A percentile compares a stretch with the other conserved stretches of the same genome.
Evolutionary conservation across 2,329 filamentous ascomycete genomes (phyloP).

Genomic region (Helicocarpus griseus): DNA sequence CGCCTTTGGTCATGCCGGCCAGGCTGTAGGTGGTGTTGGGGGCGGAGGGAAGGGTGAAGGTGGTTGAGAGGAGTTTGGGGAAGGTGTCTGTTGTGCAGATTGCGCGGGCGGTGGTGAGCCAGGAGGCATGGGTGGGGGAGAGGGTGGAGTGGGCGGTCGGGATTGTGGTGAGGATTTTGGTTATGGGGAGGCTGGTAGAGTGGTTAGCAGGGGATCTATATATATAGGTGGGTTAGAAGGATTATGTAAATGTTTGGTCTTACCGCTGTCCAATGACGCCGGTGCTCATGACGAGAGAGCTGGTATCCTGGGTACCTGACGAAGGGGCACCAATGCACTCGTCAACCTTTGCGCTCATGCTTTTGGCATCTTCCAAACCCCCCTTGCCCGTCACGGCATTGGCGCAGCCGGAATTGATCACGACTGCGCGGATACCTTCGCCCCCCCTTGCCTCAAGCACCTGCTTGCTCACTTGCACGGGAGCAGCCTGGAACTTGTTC

Average conservation of each 20-base stretch:
- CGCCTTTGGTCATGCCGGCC: slow-evolving; percentile 93
- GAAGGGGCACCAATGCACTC: slow-evolving; percentile 42
- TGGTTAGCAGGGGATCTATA: slow-evolving; percentile 1
- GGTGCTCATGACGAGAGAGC: slow-evolving; percentile 95
- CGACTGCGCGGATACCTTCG: slow-evolving; percentile 63
- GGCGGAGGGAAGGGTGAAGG: slow-evolving; percentile 75
- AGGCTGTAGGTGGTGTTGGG: slow-evolving; percentile 68
- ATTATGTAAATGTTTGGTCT: slow-evolving; percentile 12
- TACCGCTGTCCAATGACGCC: slow-evolving; percentile 92
- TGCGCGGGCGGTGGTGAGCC: slow-evolving; percentile 75
- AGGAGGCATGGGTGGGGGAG: slow-evolving; percentile 69
- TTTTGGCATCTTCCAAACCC: slow-evolving; percentile 75
- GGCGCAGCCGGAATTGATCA: slow-evolving; percentile 92
- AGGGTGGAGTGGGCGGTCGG: slow-evolving; percentile 64
- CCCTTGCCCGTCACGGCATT: slow-evolving; percentile 93
- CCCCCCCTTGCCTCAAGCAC: slow-evolving; percentile 59
- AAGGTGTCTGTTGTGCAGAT: slow-evolving; percentile 99
- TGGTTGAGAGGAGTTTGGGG: slow-evolving; percentile 80
- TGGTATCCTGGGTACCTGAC: slow-evolving; percentile 34
- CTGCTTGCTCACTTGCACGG: slow-evolving; percentile 73
- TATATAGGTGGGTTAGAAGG: slow-evolving; percentile 4
- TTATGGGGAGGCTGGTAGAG: slow-evolving; percentile 62
- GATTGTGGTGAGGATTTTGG: slow-evolving; percentile 78
- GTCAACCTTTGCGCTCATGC: slow-evolving; percentile 75
- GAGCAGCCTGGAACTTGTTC: slow-evolving; percentile 96